phyloP scores from a whole-genome alignment of 768 basidiomycete species.

The Gloeophyllum trabeum region DNA sequence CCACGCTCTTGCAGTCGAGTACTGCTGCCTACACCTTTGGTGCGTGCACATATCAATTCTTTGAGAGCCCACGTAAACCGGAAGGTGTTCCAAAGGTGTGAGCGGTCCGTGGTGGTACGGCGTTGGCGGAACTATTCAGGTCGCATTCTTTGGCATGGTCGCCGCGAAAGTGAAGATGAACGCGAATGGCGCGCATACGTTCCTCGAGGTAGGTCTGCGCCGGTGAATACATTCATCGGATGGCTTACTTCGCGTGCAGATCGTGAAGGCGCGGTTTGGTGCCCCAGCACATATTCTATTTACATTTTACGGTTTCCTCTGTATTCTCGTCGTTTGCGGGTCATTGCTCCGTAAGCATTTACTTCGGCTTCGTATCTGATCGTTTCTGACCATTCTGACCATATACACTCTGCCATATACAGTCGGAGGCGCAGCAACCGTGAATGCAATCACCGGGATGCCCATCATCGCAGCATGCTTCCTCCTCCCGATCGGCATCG shows the following conservation, averaged over 20 bases:
- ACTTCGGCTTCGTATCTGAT: neutral
- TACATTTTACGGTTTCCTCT: slow-evolving; percentile 39
- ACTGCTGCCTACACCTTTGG: slow-evolving; percentile 40
- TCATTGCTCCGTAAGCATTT: slow-evolving; percentile 30
- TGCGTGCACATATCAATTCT: slow-evolving; percentile 1
- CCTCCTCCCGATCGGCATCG: slow-evolving; percentile 28
- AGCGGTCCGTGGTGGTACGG: slow-evolving; percentile 46
- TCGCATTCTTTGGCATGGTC: slow-evolving; percentile 39
- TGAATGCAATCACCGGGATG: slow-evolving; percentile 28
- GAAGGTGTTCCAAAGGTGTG: slow-evolving; percentile 18
- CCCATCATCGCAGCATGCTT: slow-evolving; percentile 25
- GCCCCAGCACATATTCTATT: slow-evolving; percentile 35
- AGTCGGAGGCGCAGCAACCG: slow-evolving; percentile 27
- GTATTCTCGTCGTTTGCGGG: slow-evolving; percentile 38
- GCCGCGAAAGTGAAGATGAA: slow-evolving; percentile 50
- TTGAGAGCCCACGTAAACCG: neutral
- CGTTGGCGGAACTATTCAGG: slow-evolving; percentile 40
- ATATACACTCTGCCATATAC: neutral
- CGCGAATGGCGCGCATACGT: slow-evolving; percentile 46
- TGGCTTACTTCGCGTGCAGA: slow-evolving; percentile 15
- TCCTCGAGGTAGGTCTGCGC: slow-evolving; percentile 36
- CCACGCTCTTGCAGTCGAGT: slow-evolving; percentile 41
- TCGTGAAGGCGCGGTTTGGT: slow-evolving; percentile 38
- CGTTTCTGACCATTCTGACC: neutral
- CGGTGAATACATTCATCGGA: neutral